Base-by-base conservation (phyloP, 768 basidiomycete species). In the Termitomyces sp. region DNA sequence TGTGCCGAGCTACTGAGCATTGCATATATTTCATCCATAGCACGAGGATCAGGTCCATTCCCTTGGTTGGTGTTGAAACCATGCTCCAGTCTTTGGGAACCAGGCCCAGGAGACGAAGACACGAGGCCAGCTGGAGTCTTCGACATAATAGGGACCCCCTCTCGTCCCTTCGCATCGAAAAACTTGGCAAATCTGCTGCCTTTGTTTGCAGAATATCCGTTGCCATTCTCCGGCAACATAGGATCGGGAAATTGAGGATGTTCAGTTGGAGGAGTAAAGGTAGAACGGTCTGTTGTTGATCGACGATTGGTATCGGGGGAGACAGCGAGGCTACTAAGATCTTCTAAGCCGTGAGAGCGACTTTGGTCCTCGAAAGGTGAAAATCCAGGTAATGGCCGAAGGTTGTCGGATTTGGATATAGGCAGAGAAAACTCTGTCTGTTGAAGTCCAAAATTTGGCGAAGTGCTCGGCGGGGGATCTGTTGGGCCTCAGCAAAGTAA, bases 171-270 rank as follows among this genome's bases (percentile, higher is more conserved):
- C n/a, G 82, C 82, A 66, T 93, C 91, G 64, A 93, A 94, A 73
- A 92, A 92, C 70, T 92, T 94, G 36, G 91, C 92, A 71, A 93
- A 90, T 40, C 92, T 86, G 69, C 91, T 93, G 44, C 91, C 91
- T 71, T 88, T 91, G 28, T 79, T 80, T 36, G 78, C 75, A 15
- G 84, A 78, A 68, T 83, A 77, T 36, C 81, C 79, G 32, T 79
- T 78, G 28, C 76, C 76, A 55, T 67, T 74, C 9, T 77, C 76
- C 9, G 59, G 50, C 70, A 64, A 58, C 11, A 57, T 40, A 13
- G 56, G 12, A 22, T 61, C 62, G 28, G 52, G 56, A 38, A 61
- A 61, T 38, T 62, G 55, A 7, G 63, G 28, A 42, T 64, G 58
- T 40, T 65, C 65, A 3, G 58, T 48, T 7, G 65, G 53, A 52